Evolutionary conservation across 495 filamentous ascomycete genomes (phyloP).

Genomic region (Pseudoneurospora amorphoporcata): DNA sequence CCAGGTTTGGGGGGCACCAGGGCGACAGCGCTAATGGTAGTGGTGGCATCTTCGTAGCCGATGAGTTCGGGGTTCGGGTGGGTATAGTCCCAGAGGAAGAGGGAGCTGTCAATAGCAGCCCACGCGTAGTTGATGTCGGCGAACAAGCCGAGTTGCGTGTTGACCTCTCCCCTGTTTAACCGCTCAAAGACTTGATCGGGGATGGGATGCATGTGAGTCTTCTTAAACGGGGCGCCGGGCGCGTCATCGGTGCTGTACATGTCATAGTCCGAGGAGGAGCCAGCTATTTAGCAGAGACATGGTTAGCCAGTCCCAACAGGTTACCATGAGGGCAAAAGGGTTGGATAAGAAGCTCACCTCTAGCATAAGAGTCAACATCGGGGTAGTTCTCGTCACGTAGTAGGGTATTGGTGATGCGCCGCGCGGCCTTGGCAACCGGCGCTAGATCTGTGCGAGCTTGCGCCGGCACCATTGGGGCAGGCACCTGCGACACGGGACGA

Average conservation of each 20-base stretch:
- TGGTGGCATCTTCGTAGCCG: slow-evolving; percentile 79
- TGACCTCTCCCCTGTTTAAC: slow-evolving; percentile 72
- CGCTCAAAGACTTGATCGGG: slow-evolving; percentile 84
- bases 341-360: slow-evolving; percentile 48
- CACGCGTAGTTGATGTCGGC: slow-evolving; percentile 89
- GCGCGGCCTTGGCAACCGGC: slow-evolving; percentile 68
- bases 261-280: slow-evolving; percentile 90
- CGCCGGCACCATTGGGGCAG: slow-evolving; percentile 1
- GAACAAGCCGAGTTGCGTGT: slow-evolving; percentile 85
- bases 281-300: slow-evolving; percentile 28
- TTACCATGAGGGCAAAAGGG: background rate
- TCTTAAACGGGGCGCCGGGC: slow-evolving; percentile 85
- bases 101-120: slow-evolving; percentile 87
- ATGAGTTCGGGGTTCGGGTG: slow-evolving; percentile 77
- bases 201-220: slow-evolving; percentile 68
- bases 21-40: slow-evolving; percentile 76
- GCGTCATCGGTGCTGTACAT: slow-evolving; percentile 40
- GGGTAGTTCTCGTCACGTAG: slow-evolving; percentile 69
- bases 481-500: background rate
- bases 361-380: slow-evolving; percentile 80
- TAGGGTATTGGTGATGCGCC: slow-evolving; percentile 72
- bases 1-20: slow-evolving; percentile 67
- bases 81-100: slow-evolving; percentile 98
- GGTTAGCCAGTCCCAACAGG: slow-evolving; percentile 1
- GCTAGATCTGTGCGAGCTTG: slow-evolving; percentile 23